Evolutionary conservation across 805 yeast species (phyloP), one percentile per base, ranked within the genome.

Genomic region (Saturnispora serradocipensis): DNA sequence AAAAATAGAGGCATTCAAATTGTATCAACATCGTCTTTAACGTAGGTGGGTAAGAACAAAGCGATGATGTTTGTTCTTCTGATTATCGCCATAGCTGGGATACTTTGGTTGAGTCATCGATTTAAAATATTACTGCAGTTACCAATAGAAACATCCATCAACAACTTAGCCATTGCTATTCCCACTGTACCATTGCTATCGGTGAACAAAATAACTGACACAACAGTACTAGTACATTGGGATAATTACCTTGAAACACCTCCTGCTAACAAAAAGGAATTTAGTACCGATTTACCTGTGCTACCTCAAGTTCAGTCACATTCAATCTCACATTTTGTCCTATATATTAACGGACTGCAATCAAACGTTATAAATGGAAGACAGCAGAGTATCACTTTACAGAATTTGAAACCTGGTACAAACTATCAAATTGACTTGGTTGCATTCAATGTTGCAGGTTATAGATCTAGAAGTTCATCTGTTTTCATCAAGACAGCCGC

Each of bases 141-240:
- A 2, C 82, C 85, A 1, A 66, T 75, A 25, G 75, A 72, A 13
- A 72, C 70, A 47, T 65, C 78, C 25, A 70, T 78, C 32, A 69
- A 68, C 48, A 70, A 71, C 34, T 63, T 81, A 40, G 72, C 73
- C 55, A 71, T 80, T 20, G 75, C 74, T 28, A 75, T 81, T 34
- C 87, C 87, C 4, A 74, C 72, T 51, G 69, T 77, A 7, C 84
- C 84, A 3, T 64, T 67, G 45, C 67, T 81, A 15, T 78, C 82
- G 47, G 72, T 81, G 6, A 85, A 80, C 58, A 72, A 74, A 56
- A 73, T 81, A 46, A 71, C 76, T 5, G 64, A 67, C 35, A 59
- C 66, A 8, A 65, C 76, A 27, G 74, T 78, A 38, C 72, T 71
- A 25, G 53, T 81, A 32, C 86, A 79, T 58, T 81, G 86, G 84